Conservation (phyloP, 2,329 filamentous ascomycete species). For the Alternaria consortialis region DNA sequence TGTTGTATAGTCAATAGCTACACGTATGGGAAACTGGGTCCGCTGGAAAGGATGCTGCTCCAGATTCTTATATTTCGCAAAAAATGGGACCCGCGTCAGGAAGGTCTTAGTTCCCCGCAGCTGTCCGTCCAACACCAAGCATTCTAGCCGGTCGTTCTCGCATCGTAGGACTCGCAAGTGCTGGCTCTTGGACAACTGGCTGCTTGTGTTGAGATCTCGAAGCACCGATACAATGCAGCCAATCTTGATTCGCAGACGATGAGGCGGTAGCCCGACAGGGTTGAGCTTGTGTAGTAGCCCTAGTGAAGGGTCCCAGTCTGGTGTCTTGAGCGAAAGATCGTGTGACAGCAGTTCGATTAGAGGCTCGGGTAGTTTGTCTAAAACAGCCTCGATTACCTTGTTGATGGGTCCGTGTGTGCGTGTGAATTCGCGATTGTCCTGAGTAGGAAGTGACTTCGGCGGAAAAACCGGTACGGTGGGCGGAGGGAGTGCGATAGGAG, state of each 20-base stretch:
- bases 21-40: conserved; percentile 46
- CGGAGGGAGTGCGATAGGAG: not conserved
- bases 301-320: conserved; percentile 37
- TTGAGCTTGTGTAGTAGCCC: conserved; percentile 45
- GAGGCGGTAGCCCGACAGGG: conserved; percentile 43
- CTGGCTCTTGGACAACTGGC: conserved; percentile 44
- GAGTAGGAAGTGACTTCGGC: conserved; percentile 2
- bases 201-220: conserved; percentile 39
- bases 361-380: conserved; percentile 38
- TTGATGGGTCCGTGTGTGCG: conserved; percentile 46
- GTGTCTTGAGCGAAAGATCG: conserved; percentile 32
- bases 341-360: conserved; percentile 45
- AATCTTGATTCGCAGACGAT: conserved; percentile 46
- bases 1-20: conserved; percentile 30
- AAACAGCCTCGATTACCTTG: conserved; percentile 32
- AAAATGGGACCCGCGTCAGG: conserved; percentile 40
- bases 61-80: conserved; percentile 42
- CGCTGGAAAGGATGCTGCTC: conserved; percentile 36
- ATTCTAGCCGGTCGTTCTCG: conserved; percentile 43
- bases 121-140: conserved; percentile 45
- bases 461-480: not conserved
- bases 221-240: conserved; percentile 44
- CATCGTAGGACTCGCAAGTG: conserved; percentile 42
- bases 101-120: conserved; percentile 44
- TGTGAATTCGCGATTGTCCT: conserved; percentile 32